A percentile compares a stretch with the other conserved stretches of the same genome.
phyloP scores from a whole-genome alignment of 805 yeast species.

The Candida incommunis region DNA sequence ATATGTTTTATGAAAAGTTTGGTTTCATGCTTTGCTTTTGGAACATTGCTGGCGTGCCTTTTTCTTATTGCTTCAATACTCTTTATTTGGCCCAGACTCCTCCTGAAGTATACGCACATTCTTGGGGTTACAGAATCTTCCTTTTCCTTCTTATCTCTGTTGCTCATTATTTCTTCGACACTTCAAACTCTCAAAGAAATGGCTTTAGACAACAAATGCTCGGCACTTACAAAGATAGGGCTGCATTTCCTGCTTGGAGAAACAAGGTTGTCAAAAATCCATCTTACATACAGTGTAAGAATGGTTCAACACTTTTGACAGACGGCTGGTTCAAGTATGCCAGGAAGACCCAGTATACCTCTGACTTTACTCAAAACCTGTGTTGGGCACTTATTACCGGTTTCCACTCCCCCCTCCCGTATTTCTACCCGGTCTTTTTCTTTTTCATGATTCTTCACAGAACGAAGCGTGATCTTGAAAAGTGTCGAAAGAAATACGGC shows the following conservation, averaged over 20 bases:
- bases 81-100: slow-evolving; percentile 70
- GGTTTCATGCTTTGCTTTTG: slow-evolving; percentile 98
- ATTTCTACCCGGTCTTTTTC: slow-evolving; percentile 92
- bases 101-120: slow-evolving; percentile 71
- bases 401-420: slow-evolving; percentile 74
- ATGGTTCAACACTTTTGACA: slow-evolving; percentile 71
- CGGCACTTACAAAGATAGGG: slow-evolving; percentile 66
- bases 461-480: slow-evolving; percentile 72
- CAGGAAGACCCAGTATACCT: slow-evolving; percentile 89
- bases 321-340: slow-evolving; percentile 95
- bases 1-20: slow-evolving; percentile 97
- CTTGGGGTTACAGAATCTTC: slow-evolving; percentile 40
- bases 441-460: slow-evolving; percentile 78
- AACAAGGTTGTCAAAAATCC: slow-evolving; percentile 74
- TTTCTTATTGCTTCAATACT: slow-evolving; percentile 91
- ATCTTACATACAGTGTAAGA: slow-evolving; percentile 65
- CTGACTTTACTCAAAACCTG: slow-evolving; percentile 76
- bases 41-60: slow-evolving; percentile 99
- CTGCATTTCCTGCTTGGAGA: slow-evolving; percentile 89
- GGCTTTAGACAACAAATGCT: slow-evolving; percentile 62
- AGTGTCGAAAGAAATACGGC: slow-evolving; percentile 81
- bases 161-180: slow-evolving; percentile 89
- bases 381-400: slow-evolving; percentile 93
- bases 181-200: slow-evolving; percentile 90
- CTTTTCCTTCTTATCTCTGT: slow-evolving; percentile 42